Evolutionary conservation across 257 asterid genomes (phyloP).

Genomic region (Fraxinus pennsylvanica): DNA sequence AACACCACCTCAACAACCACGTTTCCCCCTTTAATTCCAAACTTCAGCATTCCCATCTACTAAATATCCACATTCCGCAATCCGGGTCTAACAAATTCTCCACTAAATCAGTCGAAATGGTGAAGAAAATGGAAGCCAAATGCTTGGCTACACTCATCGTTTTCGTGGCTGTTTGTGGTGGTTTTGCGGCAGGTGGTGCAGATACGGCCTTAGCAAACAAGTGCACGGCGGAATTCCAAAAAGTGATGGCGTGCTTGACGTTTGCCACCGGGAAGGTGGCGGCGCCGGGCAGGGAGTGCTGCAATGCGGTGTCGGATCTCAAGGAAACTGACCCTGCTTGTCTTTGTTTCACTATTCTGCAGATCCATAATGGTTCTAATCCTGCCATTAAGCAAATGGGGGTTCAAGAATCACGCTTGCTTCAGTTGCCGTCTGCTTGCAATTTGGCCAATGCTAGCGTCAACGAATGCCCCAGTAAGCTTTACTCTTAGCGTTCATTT

Average conservation of each 20-base stretch:
- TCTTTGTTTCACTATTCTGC: constrained; percentile 67
- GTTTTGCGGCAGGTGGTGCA: not conserved
- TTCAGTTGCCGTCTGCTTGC: constrained; percentile 78
- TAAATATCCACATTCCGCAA: too few species aligned
- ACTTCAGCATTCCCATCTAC: too few species aligned
- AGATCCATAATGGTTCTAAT: constrained; percentile 67
- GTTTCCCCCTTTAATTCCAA: too few species aligned
- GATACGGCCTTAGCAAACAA: constrained; percentile 26
- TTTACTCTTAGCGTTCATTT: not conserved
- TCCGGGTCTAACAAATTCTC: not conserved
- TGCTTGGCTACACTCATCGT: constrained; percentile 11
- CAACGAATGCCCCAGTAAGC: constrained; percentile 74
- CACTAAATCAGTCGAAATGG: not conserved
- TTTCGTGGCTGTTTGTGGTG: constrained; percentile 9
- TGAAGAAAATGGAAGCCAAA: constrained; percentile 4
- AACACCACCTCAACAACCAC: too few species aligned
- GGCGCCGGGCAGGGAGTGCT: constrained; percentile 71
- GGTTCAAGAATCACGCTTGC: constrained; percentile 65
- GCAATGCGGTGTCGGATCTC: constrained; percentile 53
- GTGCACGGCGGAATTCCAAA: constrained; percentile 49
- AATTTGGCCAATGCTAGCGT: constrained; percentile 45
- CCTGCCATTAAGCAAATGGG: constrained; percentile 70
- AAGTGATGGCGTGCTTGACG: constrained; percentile 61
- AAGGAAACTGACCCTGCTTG: constrained; percentile 65
- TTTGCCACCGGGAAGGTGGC: constrained; percentile 67